A percentile compares a stretch with the other conserved stretches of the same genome.
These are phyloP conservation scores for Smittium mucronatum DNA, from an alignment of 371 early-diverging fungal genomes.

Conservation along the genomic window DNA sequence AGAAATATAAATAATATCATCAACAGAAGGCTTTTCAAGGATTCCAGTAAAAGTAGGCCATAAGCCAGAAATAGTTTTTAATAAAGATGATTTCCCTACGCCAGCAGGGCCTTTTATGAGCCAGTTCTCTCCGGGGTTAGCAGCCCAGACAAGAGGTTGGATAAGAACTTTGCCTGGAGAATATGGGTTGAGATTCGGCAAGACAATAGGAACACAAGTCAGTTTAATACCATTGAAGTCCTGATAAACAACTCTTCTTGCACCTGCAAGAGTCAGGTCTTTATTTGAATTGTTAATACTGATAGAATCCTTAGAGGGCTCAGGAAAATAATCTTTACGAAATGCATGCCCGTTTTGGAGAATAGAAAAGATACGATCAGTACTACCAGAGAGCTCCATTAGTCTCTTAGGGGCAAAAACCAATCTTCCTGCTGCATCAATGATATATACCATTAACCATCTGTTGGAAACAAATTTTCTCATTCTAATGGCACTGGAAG, in stretches of 20 bases:
- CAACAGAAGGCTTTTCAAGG: slow-evolving; percentile 62
- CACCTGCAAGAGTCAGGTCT: slow-evolving; percentile 30
- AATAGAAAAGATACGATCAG: slow-evolving; percentile 61
- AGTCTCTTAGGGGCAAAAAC: slow-evolving; percentile 68
- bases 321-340: slow-evolving; percentile 47
- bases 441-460: slow-evolving; percentile 70
- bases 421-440: slow-evolving; percentile 72
- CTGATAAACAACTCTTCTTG: slow-evolving; percentile 32
- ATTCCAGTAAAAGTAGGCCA: slow-evolving; percentile 57
- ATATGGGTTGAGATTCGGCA: slow-evolving; percentile 62
- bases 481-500: slow-evolving; percentile 54
- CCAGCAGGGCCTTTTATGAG: slow-evolving; percentile 90
- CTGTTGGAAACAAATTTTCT: slow-evolving; percentile 82
- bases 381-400: slow-evolving; percentile 82
- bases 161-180: slow-evolving; percentile 78
- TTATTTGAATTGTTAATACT: not conserved
- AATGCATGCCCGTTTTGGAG: slow-evolving; percentile 61
- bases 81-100: slow-evolving; percentile 80
- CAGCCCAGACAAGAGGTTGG: slow-evolving; percentile 66
- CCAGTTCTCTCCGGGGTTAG: slow-evolving; percentile 68
- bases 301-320: not conserved
- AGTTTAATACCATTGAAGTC: slow-evolving; percentile 62
- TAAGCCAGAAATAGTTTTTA: slow-evolving; percentile 85
- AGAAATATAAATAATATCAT: slow-evolving; percentile 82
- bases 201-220: slow-evolving; percentile 73